Percentiles rank a stretch among this genome's conserved stretches.
Evolutionary conservation across 345 rosid species (phyloP).

Genomic region (Eucalyptus cloeziana): DNA sequence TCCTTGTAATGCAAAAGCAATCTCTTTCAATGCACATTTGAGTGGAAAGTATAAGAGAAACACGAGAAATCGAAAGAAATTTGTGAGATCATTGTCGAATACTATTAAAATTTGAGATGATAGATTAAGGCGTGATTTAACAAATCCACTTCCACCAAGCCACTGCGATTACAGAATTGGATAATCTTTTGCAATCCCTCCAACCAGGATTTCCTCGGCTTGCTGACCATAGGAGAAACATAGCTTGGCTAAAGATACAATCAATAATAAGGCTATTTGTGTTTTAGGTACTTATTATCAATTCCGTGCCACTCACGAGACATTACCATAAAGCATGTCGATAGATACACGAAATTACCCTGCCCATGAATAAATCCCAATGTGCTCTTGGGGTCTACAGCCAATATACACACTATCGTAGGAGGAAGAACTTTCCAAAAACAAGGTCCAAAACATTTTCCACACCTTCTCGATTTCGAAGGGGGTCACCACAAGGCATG

Average conservation of each 20-base stretch:
- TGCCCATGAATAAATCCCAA: not conserved
- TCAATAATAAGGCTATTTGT: not conserved
- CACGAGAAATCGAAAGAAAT: not conserved
- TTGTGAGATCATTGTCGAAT: not conserved
- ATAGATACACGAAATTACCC: not conserved
- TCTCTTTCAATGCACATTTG: not conserved
- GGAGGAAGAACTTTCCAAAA: not conserved
- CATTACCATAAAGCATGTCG: not conserved
- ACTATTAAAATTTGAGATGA: not conserved
- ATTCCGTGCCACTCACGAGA: not conserved
- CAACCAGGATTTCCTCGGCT: not conserved
- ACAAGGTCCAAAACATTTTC: not conserved
- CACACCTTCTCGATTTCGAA: not conserved
- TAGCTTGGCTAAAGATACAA: not conserved
- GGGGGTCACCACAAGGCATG: not conserved
- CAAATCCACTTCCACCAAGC: not conserved
- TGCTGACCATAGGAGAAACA: not conserved
- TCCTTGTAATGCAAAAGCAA: not conserved
- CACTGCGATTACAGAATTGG: not conserved
- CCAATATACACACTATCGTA: not conserved
- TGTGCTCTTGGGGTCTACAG: not conserved
- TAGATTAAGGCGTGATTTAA: not conserved
- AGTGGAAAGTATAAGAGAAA: not conserved
- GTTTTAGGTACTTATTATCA: not conserved
- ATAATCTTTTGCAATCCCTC: not conserved